Base-by-base conservation (phyloP, 2,329 filamentous ascomycete species). In the Pyricularia pennisetigena region DNA sequence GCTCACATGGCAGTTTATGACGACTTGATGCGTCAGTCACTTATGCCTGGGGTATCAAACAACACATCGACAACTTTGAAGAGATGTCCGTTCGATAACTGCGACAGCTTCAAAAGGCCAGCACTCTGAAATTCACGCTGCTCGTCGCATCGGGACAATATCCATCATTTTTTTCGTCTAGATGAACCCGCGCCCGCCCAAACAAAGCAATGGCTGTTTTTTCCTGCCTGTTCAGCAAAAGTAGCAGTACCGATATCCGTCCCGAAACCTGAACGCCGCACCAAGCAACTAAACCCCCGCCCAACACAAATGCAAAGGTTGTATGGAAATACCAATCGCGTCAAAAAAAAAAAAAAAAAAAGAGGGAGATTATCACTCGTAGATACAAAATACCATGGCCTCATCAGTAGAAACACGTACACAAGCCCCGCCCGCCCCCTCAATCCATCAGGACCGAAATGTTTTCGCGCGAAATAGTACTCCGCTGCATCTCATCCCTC, bases 401-500 rank as follows among this genome's bases (percentile, higher is more conserved):
- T 14, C 32, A 14, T 35, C 32, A 35, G 12, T 35, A 14, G 10
- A 35, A 35, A 35, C 32, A 35, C 12, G 6, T 14, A 35, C 4
- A 6, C 32, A 35, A 35, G 12, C 2, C 10, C 32, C 9, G 14
- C 10, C 32, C 12, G 3, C 32, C 32, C 16, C 12, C 9, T 59
- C 69, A 68, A 64, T 57, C 24, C 57, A 67, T 67, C 66, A 67
- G 30, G 30, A 49, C 32, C 3, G 66, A 66, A 67, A 88, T 88
- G 72, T 82, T 86, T 79, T 89, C 85, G 77, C 87, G 85, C 76
- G 90, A 87, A 77, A 99, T 98, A 67, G 90, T 86, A 71, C 91
- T 97, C 77, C 97, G 94, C 80, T 97, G 94, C 73, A 86, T 87
- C 73, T 90, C 88, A 75, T 97, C 91, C 67, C 95, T 85, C 70